Evolutionary conservation across 192 early-diverging fungal genomes (phyloP).

Genomic region (Coemansia sp.): DNA sequence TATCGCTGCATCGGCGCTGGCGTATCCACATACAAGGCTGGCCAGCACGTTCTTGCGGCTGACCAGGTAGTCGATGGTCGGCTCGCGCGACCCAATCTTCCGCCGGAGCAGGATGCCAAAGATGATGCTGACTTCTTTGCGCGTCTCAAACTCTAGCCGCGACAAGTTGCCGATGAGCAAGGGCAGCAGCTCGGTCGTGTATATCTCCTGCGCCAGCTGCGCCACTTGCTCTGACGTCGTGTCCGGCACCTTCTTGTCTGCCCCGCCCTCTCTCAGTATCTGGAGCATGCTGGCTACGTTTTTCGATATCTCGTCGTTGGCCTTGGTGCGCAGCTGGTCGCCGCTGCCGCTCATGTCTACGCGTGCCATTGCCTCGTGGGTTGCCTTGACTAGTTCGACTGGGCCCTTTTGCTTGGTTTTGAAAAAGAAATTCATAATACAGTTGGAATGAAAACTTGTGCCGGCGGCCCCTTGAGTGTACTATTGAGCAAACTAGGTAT

Average conservation of each 20-base stretch:
- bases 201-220: slow-evolving; percentile 94
- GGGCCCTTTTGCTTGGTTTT: slow-evolving; percentile 82
- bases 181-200: slow-evolving; percentile 87
- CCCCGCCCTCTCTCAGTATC: slow-evolving; percentile 93
- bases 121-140: slow-evolving; percentile 95
- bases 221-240: slow-evolving; percentile 81
- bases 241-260: slow-evolving; percentile 57
- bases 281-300: slow-evolving; percentile 89
- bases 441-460: slow-evolving; percentile 2
- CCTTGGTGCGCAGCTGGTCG: slow-evolving; percentile 64
- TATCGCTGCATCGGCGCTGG: slow-evolving; percentile 92
- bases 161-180: slow-evolving; percentile 86
- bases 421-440: slow-evolving; percentile 74
- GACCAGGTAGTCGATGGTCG: slow-evolving; percentile 94
- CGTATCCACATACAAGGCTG: slow-evolving; percentile 85
- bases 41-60: slow-evolving; percentile 80
- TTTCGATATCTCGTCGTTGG: slow-evolving; percentile 96
- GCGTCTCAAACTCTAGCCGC: slow-evolving; percentile 89
- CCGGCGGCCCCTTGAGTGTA: slow-evolving; percentile 6
- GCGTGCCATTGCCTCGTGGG: slow-evolving; percentile 80
- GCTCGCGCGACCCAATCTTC: slow-evolving; percentile 90
- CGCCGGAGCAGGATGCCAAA: slow-evolving; percentile 95
- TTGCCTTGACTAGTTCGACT: slow-evolving; percentile 82
- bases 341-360: slow-evolving; percentile 58
- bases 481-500: background rate